A percentile compares a stretch with the other conserved stretches of the same genome.
Evolutionary conservation across 2,329 filamentous ascomycete species (phyloP).

Genomic region (Diaporthe ampelina): DNA sequence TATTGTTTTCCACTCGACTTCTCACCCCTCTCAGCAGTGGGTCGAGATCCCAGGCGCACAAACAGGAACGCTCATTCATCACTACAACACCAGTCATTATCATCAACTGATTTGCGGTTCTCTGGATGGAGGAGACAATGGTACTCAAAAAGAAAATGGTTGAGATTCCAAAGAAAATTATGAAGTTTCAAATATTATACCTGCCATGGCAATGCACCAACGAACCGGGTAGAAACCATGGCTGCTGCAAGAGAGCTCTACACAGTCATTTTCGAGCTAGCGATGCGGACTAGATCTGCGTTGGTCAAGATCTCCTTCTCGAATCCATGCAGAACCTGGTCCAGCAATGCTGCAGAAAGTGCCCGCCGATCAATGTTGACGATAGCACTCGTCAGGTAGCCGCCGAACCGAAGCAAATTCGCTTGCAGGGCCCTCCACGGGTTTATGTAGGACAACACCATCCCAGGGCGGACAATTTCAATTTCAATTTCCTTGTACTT

Average conservation of each 20-base stretch:
- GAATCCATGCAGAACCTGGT: conserved; percentile 60
- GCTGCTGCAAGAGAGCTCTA: too few relatives aligned
- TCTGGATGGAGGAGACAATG: background rate
- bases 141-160: too few relatives aligned
- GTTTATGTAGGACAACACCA: conserved; percentile 49
- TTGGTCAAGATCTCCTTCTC: conserved; percentile 61
- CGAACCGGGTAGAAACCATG: too few relatives aligned
- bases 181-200: too few relatives aligned
- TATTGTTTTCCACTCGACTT: conserved; percentile 39
- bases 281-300: conserved; percentile 57
- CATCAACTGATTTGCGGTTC: background rate
- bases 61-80: conserved; percentile 1
- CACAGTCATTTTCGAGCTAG: background rate
- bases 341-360: conserved; percentile 57
- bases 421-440: background rate
- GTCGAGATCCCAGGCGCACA: background rate
- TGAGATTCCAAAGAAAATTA: too few relatives aligned
- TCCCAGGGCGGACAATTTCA: conserved; percentile 57
- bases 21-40: background rate
- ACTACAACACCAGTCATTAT: conserved; percentile 6
- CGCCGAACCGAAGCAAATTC: conserved; percentile 50
- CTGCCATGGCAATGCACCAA: too few relatives aligned
- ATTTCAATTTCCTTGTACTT: conserved; percentile 56
- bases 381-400: background rate
- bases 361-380: conserved; percentile 28